These are phyloP conservation scores for Lizonia empirigonia DNA, from an alignment of 2,329 filamentous ascomycete genomes.

Conservation along the genomic window DNA sequence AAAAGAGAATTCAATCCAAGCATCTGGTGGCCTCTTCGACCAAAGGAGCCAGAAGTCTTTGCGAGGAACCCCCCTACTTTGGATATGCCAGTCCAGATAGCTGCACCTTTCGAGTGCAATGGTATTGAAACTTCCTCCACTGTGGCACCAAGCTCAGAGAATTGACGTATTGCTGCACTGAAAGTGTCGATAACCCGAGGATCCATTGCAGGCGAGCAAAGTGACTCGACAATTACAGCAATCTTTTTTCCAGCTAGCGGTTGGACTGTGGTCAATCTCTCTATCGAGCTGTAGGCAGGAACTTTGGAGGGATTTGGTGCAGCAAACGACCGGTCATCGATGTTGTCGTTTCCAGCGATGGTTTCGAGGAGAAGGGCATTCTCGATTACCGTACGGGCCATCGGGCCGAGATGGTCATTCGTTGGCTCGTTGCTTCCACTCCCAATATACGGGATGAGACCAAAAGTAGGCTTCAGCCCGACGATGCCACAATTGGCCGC, in stretches of 20 bases:
- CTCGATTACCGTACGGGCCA: conserved; percentile 33
- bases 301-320: conserved; percentile 28
- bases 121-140: conserved; percentile 43
- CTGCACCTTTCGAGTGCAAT: conserved; percentile 49
- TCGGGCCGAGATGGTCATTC: conserved; percentile 53
- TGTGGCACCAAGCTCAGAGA: conserved; percentile 53
- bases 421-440: conserved; percentile 45
- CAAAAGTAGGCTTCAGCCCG: conserved; percentile 51
- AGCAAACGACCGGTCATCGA: conserved; percentile 27
- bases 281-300: conserved; percentile 37
- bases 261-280: conserved; percentile 11
- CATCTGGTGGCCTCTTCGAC: conserved; percentile 57
- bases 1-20: conserved; percentile 58
- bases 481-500: conserved; percentile 47
- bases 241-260: conserved; percentile 37
- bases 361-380: conserved; percentile 37
- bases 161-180: conserved; percentile 45
- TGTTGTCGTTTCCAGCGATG: conserved; percentile 38
- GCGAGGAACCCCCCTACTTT: conserved; percentile 35
- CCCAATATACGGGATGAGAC: conserved; percentile 58
- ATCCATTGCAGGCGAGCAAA: conserved; percentile 43
- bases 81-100: conserved; percentile 48
- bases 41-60: conserved; percentile 49
- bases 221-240: conserved; percentile 40
- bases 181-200: conserved; percentile 52